These are phyloP conservation scores for Pythium diclinum DNA, from an alignment of 352 stramenopile species.

Conservation along the genomic window DNA sequence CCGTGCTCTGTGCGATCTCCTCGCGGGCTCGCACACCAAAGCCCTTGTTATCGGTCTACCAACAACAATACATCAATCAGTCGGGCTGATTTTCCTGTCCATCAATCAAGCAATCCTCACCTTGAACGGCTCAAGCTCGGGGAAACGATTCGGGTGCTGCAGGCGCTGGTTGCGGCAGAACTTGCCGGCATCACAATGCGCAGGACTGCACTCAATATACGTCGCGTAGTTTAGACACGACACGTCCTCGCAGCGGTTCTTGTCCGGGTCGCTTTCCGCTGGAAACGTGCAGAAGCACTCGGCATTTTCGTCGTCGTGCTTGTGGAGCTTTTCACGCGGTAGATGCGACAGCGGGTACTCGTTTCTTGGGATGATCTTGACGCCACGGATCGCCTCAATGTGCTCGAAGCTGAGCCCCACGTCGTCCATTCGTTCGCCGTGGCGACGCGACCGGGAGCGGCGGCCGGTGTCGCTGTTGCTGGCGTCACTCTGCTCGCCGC, in stretches of 20 bases:
- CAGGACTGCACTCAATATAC: conserved; percentile 70
- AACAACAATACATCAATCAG: background rate
- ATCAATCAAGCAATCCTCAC: conserved; percentile 21
- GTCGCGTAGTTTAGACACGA: conserved; percentile 88
- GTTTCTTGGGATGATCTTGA: conserved; percentile 60
- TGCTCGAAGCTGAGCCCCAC: conserved; percentile 42
- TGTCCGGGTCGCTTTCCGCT: conserved; percentile 35
- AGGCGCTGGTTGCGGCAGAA: conserved; percentile 74
- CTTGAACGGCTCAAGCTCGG: conserved; percentile 67
- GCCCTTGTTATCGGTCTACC: conserved; percentile 73
- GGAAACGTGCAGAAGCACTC: conserved; percentile 63
- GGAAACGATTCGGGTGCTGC: conserved; percentile 66
- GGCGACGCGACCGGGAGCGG: background rate
- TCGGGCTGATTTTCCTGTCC: background rate
- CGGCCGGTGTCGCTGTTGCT: background rate
- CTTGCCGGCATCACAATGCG: conserved; percentile 39
- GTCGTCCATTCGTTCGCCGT: conserved; percentile 3
- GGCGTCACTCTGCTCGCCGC: background rate
- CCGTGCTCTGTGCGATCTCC: conserved; percentile 51
- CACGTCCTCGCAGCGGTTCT: conserved; percentile 71
- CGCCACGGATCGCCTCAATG: conserved; percentile 60
- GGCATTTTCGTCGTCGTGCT: conserved; percentile 39
- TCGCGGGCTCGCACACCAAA: conserved; percentile 76
- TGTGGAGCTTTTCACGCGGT: conserved; percentile 30
- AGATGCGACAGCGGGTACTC: conserved; percentile 72